A percentile compares a stretch with the other conserved stretches of the same genome.
Conservation (phyloP, 2,329 filamentous ascomycete genomes). For the Ophiostoma triangulosporum region DNA sequence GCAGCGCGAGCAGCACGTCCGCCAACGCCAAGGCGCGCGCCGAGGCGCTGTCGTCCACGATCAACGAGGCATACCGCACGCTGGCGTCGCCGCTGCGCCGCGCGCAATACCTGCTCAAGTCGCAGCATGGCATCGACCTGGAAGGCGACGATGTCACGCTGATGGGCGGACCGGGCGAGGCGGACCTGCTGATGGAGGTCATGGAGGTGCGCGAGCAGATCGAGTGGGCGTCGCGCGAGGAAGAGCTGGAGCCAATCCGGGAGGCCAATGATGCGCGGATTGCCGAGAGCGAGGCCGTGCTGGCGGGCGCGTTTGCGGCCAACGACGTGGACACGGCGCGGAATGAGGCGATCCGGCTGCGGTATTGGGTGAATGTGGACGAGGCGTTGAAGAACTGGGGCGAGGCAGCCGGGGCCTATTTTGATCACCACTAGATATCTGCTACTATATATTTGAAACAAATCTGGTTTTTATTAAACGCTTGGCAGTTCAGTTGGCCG, state of each 20-base stretch:
- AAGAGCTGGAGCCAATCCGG: constrained; percentile 45
- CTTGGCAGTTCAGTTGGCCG: constrained; percentile 6
- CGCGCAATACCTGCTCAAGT: constrained; percentile 72
- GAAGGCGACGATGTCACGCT: constrained; percentile 59
- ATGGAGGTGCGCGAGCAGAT: constrained; percentile 67
- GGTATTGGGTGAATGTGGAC: constrained; percentile 84
- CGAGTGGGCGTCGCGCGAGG: constrained; percentile 56
- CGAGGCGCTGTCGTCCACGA: constrained; percentile 64
- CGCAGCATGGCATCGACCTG: constrained; percentile 61
- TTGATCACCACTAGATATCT: neutral
- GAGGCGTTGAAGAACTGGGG: constrained; percentile 67
- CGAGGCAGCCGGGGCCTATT: constrained; percentile 51
- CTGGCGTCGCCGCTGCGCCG: constrained; percentile 63
- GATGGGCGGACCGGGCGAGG: neutral
- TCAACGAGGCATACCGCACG: constrained; percentile 88
- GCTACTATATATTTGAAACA: neutral
- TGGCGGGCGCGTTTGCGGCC: constrained; percentile 51
- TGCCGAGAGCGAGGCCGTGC: constrained; percentile 40
- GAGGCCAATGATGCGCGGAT: constrained; percentile 57
- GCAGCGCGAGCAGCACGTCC: constrained; percentile 4
- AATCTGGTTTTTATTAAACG: too few species aligned
- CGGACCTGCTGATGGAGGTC: constrained; percentile 61
- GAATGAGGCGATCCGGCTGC: constrained; percentile 58
- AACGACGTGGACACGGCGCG: constrained; percentile 53
- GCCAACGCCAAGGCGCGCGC: constrained; percentile 33